Percentiles rank a stretch among this genome's conserved stretches.
Evolutionary conservation across 192 early-diverging fungal species (phyloP).

Genomic region (Rhizophagus sp.): DNA sequence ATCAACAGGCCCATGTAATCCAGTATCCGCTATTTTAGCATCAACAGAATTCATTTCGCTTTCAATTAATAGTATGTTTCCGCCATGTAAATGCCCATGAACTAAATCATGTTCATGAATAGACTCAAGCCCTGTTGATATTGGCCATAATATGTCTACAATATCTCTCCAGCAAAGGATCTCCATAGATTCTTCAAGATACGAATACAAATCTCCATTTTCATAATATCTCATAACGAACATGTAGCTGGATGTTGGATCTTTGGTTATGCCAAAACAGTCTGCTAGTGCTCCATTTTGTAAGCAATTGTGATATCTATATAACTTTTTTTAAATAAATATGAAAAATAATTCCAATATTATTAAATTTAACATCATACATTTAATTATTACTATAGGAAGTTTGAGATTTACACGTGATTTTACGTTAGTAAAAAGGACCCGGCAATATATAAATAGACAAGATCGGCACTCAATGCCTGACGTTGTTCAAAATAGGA

Average conservation of each 20-base stretch:
- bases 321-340: not conserved
- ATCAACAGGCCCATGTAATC: not conserved
- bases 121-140: not conserved
- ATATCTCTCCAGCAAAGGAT: not conserved
- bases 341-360: no score
- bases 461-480: no score
- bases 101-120: not conserved
- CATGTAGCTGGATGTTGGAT: not conserved
- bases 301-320: not conserved
- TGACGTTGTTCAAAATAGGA: no score
- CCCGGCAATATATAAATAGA: no score
- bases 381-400: fast-evolving
- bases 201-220: not conserved
- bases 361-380: no score
- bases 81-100: conserved; percentile 2
- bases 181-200: not conserved
- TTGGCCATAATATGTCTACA: not conserved
- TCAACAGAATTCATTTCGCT: no score
- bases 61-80: not conserved
- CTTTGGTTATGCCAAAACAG: not conserved
- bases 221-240: conserved; percentile 15
- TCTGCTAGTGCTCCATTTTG: not conserved
- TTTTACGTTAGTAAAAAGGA: fast-evolving
- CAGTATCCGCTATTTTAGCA: not conserved
- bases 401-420: no score